These are phyloP conservation scores for Nakazawaea laoshanensis DNA, from an alignment of 805 yeast genomes.

Conservation along the genomic window DNA sequence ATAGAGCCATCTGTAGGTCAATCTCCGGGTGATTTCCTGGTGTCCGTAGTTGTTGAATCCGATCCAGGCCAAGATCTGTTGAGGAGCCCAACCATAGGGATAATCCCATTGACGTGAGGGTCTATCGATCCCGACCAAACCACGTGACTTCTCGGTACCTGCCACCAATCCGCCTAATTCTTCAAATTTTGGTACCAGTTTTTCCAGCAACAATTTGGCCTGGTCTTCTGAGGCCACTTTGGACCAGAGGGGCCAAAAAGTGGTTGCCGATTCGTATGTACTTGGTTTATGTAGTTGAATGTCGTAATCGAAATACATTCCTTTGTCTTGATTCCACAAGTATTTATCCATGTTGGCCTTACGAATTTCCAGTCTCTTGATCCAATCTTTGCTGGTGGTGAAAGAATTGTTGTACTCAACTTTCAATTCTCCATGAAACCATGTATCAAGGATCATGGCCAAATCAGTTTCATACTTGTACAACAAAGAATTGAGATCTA, in stretches of 20 bases:
- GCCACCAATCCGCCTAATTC: slow-evolving; percentile 84
- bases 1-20: slow-evolving; percentile 83
- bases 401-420: slow-evolving; percentile 25
- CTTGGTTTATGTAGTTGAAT: slow-evolving; percentile 46
- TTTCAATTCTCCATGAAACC: slow-evolving; percentile 43
- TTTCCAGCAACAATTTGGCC: slow-evolving; percentile 51
- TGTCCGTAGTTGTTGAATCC: slow-evolving; percentile 74
- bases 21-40: slow-evolving; percentile 51
- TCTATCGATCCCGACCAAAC: slow-evolving; percentile 55
- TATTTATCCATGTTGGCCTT: slow-evolving; percentile 51
- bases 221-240: slow-evolving; percentile 57
- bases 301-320: slow-evolving; percentile 81
- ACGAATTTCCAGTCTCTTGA: slow-evolving; percentile 44
- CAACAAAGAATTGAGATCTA: slow-evolving; percentile 77
- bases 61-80: slow-evolving; percentile 89
- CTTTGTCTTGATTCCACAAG: slow-evolving; percentile 76
- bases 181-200: slow-evolving; percentile 64
- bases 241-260: slow-evolving; percentile 91
- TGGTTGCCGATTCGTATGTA: slow-evolving; percentile 76
- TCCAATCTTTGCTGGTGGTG: slow-evolving; percentile 55
- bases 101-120: slow-evolving; percentile 98
- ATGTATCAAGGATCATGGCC: slow-evolving; percentile 47
- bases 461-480: slow-evolving; percentile 90
- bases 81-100: slow-evolving; percentile 99
- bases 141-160: slow-evolving; percentile 70